These are phyloP conservation scores for Rhizophagus sp. DNA, from an alignment of 192 early-diverging fungal species.

Conservation along the genomic window DNA sequence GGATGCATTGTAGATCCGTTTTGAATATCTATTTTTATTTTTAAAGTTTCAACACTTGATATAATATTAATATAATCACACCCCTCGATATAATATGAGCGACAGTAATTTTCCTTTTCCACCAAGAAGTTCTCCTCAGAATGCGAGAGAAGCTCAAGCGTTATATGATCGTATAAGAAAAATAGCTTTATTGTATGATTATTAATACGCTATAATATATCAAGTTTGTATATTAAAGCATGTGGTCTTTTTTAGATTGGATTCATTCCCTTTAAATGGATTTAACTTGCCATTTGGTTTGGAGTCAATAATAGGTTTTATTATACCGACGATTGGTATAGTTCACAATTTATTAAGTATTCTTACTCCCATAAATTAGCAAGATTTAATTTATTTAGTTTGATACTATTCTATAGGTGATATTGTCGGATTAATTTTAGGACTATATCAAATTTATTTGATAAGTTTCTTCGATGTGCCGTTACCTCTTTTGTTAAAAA, in stretches of 20 bases:
- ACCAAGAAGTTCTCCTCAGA: neutral
- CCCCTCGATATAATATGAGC: too few relatives aligned
- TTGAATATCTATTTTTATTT: too few relatives aligned
- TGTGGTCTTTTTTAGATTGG: neutral
- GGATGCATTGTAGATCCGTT: too few relatives aligned
- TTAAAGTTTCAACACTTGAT: too few relatives aligned
- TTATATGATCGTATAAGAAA: slow-evolving; percentile 11
- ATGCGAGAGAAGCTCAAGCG: slow-evolving; percentile 2
- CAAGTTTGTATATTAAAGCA: neutral
- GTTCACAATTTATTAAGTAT: neutral
- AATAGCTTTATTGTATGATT: slow-evolving; percentile 12
- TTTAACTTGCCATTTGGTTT: neutral
- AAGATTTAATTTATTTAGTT: neutral
- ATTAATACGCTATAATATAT: neutral
- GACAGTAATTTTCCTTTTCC: neutral
- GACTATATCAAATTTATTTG: slow-evolving; percentile 21
- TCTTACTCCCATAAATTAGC: neutral
- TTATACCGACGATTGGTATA: slow-evolving; percentile 3
- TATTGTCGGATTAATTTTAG: neutral
- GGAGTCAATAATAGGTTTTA: slow-evolving; percentile 3
- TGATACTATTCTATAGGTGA: neutral
- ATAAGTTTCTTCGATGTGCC: slow-evolving; percentile 1
- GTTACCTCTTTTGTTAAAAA: neutral
- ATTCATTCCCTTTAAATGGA: slow-evolving; percentile 2
- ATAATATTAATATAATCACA: too few relatives aligned